A percentile compares a stretch with the other conserved stretches of the same genome.
Conservation (phyloP, 108 stramenopile species). For the Discostella stelligeroides region DNA sequence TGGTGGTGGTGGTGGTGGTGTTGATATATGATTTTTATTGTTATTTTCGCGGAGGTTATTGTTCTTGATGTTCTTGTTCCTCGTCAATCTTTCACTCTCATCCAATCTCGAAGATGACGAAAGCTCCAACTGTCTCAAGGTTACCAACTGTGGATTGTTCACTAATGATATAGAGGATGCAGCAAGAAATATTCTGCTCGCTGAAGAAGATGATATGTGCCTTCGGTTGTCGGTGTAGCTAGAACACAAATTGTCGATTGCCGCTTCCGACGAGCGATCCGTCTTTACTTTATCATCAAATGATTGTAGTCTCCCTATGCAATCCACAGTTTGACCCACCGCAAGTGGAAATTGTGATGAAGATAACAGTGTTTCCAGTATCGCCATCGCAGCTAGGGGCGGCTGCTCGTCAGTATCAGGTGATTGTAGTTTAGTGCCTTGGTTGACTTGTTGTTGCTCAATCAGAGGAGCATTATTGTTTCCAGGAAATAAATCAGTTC, state of each 20-base stretch:
- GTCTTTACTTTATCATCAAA: not conserved
- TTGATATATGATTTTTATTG: not conserved
- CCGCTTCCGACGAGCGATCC: not conserved
- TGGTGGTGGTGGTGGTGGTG: no score
- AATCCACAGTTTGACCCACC: slow-evolving; percentile 43
- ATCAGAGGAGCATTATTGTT: not conserved
- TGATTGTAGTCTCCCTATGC: slow-evolving; percentile 38
- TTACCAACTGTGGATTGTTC: slow-evolving; percentile 35
- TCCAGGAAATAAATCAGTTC: not conserved
- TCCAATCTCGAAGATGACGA: slow-evolving; percentile 15
- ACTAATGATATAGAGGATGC: slow-evolving; percentile 40
- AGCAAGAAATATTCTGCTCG: slow-evolving; percentile 18
- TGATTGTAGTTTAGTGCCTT: not conserved
- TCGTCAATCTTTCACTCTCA: no score
- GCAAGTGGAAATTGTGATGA: slow-evolving; percentile 18
- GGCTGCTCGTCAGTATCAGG: not conserved
- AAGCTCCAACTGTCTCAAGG: slow-evolving; percentile 43
- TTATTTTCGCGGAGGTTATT: not conserved
- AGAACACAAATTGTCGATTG: not conserved
- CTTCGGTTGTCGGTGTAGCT: not conserved
- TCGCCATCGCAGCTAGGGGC: not conserved
- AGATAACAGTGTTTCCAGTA: slow-evolving; percentile 12
- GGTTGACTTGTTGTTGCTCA: not conserved
- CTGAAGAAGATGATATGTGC: not conserved
- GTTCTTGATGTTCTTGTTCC: slow-evolving; percentile 3